Base-by-base conservation (phyloP, 2,329 filamentous ascomycete genomes). In the Chaetomiaceae sp. region DNA sequence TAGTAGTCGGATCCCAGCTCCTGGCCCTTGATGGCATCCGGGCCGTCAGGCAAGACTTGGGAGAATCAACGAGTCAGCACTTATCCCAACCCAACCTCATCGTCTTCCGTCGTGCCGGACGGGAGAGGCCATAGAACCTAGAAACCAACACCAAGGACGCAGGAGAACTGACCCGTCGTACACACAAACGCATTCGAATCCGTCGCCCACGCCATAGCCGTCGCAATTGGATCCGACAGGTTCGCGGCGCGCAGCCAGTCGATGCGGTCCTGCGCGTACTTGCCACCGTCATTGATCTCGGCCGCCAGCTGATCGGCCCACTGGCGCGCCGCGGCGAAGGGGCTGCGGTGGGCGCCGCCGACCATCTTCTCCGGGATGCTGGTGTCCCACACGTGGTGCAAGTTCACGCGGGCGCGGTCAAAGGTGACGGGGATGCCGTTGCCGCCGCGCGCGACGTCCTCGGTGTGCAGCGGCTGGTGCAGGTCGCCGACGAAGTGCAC, bases 381-480 rank as follows among this genome's bases (percentile, higher is more conserved):
- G 43, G 75, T 79, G 60, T 88, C 85, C 84, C 84, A 88, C 14
- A 87, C 77, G 48, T 83, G 74, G 59, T 88, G 85, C 34, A 88
- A 71, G 59, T 88, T 88, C 45, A 76, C 72, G 22, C 69, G 63
- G 24, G 64, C 62, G 3, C 72, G 73, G 20, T 79, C 69, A 65
- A 81, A 88, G 14, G 66, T 68, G 1, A 88, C 84, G 12, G 70
- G 62, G 55, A 88, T 84, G 10, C 75, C 74, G 55, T 88, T 89
- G 1, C 84, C 84, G 44, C 85, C 85, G 18, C 73, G 67, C 2
- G 73, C 70, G 6, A 83, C 74, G 45, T 82, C 72, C 63, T 85
- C 81, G 44, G 76, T 76, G 62, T 85, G 81, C 47, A 85, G 68
- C 24, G 81, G 81, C 65, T 85, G 79, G 62, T 86, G 81, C 49